A percentile compares a stretch with the other conserved stretches of the same genome.
phyloP scores from a whole-genome alignment of 352 stramenopile species.

The Discostella stelligera region DNA sequence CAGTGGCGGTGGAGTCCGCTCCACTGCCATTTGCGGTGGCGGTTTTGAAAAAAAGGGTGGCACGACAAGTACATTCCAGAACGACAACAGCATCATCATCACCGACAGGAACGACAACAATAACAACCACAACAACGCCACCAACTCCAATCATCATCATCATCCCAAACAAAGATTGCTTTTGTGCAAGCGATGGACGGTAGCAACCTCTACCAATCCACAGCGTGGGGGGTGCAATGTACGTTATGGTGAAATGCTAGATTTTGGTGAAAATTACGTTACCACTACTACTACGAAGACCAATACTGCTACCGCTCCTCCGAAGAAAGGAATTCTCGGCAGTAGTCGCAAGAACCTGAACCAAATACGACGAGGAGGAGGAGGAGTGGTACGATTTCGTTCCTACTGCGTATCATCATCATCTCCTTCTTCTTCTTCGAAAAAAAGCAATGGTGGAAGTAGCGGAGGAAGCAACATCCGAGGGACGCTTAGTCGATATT shows the following conservation, averaged over 20 bases:
- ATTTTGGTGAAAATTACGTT: slow-evolving; percentile 43
- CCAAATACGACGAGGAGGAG: neutral
- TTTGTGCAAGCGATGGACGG: slow-evolving; percentile 73
- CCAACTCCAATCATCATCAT: neutral
- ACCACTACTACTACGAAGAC: neutral
- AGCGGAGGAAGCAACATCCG: slow-evolving; percentile 19
- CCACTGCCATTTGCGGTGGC: neutral
- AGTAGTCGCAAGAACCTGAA: neutral
- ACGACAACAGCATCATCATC: neutral
- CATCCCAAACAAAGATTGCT: slow-evolving; percentile 33
- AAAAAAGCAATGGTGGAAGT: neutral
- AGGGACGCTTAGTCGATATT: slow-evolving; percentile 57
- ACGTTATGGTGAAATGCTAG: slow-evolving; percentile 28
- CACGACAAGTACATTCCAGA: neutral
- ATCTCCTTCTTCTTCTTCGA: too few species aligned
- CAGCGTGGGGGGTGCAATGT: neutral
- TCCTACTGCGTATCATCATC: slow-evolving; percentile 6
- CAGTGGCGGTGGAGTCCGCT: neutral
- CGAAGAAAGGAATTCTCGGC: neutral
- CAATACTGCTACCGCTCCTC: neutral
- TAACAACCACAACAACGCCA: neutral
- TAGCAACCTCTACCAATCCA: slow-evolving; percentile 42
- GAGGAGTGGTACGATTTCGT: slow-evolving; percentile 57
- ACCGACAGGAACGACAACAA: neutral
- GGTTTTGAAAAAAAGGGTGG: neutral